A percentile compares a stretch with the other conserved stretches of the same genome.
Evolutionary conservation across 768 basidiomycete genomes (phyloP).

Genomic region (Harrya chromipes): DNA sequence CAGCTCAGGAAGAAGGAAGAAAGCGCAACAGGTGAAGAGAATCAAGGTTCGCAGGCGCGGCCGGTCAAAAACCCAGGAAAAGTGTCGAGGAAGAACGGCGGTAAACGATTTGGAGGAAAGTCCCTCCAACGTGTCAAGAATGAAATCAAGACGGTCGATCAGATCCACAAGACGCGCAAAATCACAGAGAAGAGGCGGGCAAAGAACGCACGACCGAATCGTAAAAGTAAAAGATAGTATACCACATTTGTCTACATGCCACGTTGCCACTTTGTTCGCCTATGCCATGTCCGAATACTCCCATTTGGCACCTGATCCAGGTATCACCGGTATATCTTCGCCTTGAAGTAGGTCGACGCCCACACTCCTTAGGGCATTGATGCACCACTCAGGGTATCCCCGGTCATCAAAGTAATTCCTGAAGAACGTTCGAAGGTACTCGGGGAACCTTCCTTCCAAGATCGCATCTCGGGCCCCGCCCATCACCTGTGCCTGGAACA

Average conservation of each 20-base stretch:
- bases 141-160: slow-evolving; percentile 84
- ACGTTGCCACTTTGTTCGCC: neutral
- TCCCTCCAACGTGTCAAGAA: slow-evolving; percentile 62
- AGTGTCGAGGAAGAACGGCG: slow-evolving; percentile 28
- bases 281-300: slow-evolving; percentile 57
- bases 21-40: slow-evolving; percentile 24
- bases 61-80: slow-evolving; percentile 30
- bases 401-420: slow-evolving; percentile 67
- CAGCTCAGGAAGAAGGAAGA: slow-evolving; percentile 57
- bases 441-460: slow-evolving; percentile 70
- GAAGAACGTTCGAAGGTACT: slow-evolving; percentile 76
- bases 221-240: slow-evolving; percentile 29
- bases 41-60: slow-evolving; percentile 20
- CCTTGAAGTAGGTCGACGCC: slow-evolving; percentile 78
- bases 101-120: slow-evolving; percentile 56
- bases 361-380: slow-evolving; percentile 78
- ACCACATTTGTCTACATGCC: slow-evolving; percentile 5
- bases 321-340: slow-evolving; percentile 44
- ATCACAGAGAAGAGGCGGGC: slow-evolving; percentile 59
- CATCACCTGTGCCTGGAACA: slow-evolving; percentile 87
- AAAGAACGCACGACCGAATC: slow-evolving; percentile 78
- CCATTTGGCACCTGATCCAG: slow-evolving; percentile 74
- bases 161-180: slow-evolving; percentile 78
- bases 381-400: slow-evolving; percentile 88
- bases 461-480: slow-evolving; percentile 83